These are phyloP conservation scores for Aspergillus thermomutatus DNA, from an alignment of 2,329 filamentous ascomycete genomes.

Conservation along the genomic window DNA sequence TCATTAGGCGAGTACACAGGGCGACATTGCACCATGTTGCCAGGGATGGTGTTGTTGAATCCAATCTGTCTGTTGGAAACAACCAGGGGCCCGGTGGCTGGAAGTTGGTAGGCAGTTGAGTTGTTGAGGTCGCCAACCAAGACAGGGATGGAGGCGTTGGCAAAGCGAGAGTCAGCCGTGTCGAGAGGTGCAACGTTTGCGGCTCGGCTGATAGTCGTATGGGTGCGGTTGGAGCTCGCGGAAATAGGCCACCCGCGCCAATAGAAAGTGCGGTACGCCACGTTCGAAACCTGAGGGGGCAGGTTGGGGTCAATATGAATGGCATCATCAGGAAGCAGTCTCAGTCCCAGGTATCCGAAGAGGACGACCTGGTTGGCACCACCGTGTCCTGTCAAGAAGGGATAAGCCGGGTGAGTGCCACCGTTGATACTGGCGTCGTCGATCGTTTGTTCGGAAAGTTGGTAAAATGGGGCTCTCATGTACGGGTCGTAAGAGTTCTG, in stretches of 20 bases:
- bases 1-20: conserved; percentile 48
- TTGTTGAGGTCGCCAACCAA: conserved; percentile 49
- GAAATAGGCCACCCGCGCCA: conserved; percentile 64
- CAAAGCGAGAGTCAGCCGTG: conserved; percentile 55
- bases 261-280: conserved; percentile 63
- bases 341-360: conserved; percentile 65
- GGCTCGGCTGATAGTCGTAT: conserved; percentile 60
- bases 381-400: conserved; percentile 68
- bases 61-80: conserved; percentile 59
- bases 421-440: conserved; percentile 61
- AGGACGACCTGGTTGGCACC: conserved; percentile 65
- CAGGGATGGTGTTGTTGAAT: conserved; percentile 50
- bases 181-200: conserved; percentile 42
- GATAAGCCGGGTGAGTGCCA: conserved; percentile 65
- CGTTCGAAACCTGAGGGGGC: conserved; percentile 60
- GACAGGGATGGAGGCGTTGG: conserved; percentile 55
- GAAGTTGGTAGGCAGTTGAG: conserved; percentile 45
- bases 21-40: conserved; percentile 65
- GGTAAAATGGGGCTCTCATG: conserved; percentile 63
- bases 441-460: conserved; percentile 66
- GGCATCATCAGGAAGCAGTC: conserved; percentile 57
- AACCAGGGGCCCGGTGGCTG: conserved; percentile 49
- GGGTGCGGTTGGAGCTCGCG: conserved; percentile 60
- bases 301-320: conserved; percentile 62
- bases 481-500: conserved; percentile 64